These are phyloP conservation scores for Cytospora chrysosperma DNA, from an alignment of 2,329 filamentous ascomycete species.

Conservation along the genomic window DNA sequence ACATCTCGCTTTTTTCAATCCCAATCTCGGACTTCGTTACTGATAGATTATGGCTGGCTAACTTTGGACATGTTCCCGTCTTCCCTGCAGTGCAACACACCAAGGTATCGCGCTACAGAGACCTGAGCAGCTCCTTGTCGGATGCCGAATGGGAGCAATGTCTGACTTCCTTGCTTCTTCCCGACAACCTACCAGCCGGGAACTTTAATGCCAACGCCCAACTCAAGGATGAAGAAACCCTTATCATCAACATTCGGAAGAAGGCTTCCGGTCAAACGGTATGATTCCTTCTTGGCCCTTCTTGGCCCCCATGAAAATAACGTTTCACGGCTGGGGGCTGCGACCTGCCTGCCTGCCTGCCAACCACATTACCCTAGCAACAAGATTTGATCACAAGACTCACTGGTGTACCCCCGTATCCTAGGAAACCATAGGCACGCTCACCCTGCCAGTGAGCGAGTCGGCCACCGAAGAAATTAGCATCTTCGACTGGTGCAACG, in stretches of 20 bases:
- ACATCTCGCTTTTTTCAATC: constrained; percentile 8
- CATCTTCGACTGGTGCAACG: constrained; percentile 69
- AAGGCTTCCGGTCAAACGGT: constrained; percentile 68
- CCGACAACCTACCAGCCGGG: constrained; percentile 43
- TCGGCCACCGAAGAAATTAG: constrained; percentile 56
- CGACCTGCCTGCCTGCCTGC: not conserved
- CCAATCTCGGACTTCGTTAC: not conserved
- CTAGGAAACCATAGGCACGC: constrained; percentile 67
- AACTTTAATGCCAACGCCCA: constrained; percentile 61
- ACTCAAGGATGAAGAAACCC: constrained; percentile 49
- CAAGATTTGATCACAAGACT: not conserved
- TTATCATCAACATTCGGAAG: constrained; percentile 65
- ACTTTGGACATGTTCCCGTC: not conserved
- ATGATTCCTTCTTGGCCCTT: constrained; percentile 33
- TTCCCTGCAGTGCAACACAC: constrained; percentile 54
- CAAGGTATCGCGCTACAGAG: constrained; percentile 51
- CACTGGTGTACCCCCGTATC: constrained; percentile 27
- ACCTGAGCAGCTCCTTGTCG: constrained; percentile 53
- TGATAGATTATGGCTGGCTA: constrained; percentile 1
- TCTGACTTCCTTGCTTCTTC: constrained; percentile 55
- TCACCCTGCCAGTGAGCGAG: constrained; percentile 55
- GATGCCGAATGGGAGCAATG: constrained; percentile 67
- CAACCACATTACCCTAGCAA: not conserved
- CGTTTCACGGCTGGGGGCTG: not conserved
- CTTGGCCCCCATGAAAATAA: constrained; percentile 7